Conservation (phyloP, 73 alveolate species). For the Paraurostyla sp. region DNA sequence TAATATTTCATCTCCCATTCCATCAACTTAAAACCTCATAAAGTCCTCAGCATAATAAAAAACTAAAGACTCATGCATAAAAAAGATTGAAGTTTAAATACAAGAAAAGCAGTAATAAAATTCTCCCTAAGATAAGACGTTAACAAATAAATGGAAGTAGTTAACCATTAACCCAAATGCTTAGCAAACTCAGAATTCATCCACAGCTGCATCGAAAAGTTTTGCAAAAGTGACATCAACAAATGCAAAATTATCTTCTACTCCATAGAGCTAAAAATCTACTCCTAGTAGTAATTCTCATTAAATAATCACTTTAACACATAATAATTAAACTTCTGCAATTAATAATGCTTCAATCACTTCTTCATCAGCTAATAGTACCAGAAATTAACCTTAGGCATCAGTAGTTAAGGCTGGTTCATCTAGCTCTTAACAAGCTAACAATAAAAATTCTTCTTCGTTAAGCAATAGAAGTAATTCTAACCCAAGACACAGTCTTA, state of each 20-base stretch:
- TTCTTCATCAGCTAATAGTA: neutral
- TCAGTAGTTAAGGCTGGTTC: neutral
- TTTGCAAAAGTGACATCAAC: neutral
- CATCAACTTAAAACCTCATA: neutral
- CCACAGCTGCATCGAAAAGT: neutral
- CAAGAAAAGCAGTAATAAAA: neutral
- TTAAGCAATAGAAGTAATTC: constrained; percentile 41
- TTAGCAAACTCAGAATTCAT: too few relatives aligned
- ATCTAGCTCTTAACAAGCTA: neutral
- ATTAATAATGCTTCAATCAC: neutral
- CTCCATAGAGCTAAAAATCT: constrained; percentile 5
- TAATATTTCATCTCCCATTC: neutral
- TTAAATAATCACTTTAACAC: too few relatives aligned
- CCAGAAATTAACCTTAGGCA: neutral
- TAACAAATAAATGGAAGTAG: constrained; percentile 1
- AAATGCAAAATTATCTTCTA: neutral
- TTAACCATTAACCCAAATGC: constrained; percentile 13
- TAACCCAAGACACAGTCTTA: constrained; percentile 16
- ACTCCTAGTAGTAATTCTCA: too few relatives aligned
- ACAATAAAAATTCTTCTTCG: constrained; percentile 21
- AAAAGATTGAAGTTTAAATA: constrained; percentile 43
- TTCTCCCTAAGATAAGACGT: neutral
- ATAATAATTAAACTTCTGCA: too few relatives aligned
- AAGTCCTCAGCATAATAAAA: neutral
- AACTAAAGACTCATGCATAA: constrained; percentile 25